Percentiles rank a stretch among this genome's conserved stretches.
phyloP scores from a whole-genome alignment of 352 stramenopile species.

The Globisporangium okanoganense region DNA sequence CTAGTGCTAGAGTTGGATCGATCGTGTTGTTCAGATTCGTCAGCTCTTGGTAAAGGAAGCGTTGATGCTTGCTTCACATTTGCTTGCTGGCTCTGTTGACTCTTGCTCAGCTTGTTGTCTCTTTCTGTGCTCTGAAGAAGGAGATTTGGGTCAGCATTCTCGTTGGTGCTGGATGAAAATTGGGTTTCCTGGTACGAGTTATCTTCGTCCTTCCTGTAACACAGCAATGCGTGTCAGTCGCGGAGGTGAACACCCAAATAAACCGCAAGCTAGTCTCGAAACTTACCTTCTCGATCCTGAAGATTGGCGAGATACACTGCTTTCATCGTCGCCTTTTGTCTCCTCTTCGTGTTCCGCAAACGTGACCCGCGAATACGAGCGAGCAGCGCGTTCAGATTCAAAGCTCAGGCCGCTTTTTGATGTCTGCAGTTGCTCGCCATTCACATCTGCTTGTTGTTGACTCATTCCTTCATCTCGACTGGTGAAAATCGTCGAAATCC shows the following conservation, averaged over 20 bases:
- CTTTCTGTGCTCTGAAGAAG: not conserved
- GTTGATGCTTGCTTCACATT: not conserved
- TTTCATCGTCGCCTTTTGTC: not conserved
- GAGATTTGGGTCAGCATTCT: not conserved
- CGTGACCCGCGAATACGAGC: conserved; percentile 4
- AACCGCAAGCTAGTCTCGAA: too few species aligned
- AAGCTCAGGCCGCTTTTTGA: not conserved
- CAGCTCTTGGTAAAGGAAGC: not conserved
- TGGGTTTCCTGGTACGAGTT: not conserved
- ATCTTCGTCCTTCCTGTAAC: not conserved
- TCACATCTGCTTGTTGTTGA: not conserved
- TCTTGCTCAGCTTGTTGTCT: not conserved
- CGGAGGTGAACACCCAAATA: not conserved
- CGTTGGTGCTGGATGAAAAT: not conserved
- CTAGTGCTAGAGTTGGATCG: not conserved
- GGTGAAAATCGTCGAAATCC: conserved; percentile 19
- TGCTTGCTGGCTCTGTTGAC: not conserved
- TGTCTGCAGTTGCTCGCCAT: not conserved
- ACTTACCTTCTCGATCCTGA: conserved; percentile 4
- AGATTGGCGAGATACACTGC: not conserved
- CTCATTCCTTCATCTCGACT: not conserved
- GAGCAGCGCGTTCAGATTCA: not conserved
- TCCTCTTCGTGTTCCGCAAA: not conserved
- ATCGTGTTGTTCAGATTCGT: not conserved
- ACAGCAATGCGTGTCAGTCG: not conserved